Conservation (phyloP, 2,329 filamentous ascomycete species). For the Colletotrichum gigasporum region DNA sequence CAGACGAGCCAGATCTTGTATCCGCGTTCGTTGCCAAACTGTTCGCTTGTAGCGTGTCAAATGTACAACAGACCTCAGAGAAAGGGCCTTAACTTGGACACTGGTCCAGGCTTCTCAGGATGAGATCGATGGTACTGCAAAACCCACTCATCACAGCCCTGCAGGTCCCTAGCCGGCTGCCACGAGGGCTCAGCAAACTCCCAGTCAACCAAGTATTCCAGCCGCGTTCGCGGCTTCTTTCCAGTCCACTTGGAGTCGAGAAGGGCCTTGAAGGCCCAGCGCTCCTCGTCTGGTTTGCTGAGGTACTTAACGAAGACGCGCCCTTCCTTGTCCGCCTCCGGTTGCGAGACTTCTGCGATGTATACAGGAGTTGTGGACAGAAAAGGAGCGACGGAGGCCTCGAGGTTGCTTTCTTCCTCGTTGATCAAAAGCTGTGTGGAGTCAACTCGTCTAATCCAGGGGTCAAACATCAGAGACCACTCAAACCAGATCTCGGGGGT, state of each 20-base stretch:
- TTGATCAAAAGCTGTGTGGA: background rate
- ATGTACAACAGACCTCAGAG: too few species aligned
- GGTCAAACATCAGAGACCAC: conserved; percentile 25
- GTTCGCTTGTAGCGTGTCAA: too few species aligned
- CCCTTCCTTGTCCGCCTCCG: conserved; percentile 17
- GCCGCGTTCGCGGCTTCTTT: conserved; percentile 7
- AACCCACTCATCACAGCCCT: conserved; percentile 23
- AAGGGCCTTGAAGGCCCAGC: conserved; percentile 20
- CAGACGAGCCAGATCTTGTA: too few species aligned
- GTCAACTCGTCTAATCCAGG: conserved; percentile 20
- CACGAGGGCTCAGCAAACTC: conserved; percentile 24
- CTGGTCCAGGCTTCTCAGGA: conserved; percentile 6
- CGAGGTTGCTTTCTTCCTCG: too few species aligned
- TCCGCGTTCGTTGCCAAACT: too few species aligned
- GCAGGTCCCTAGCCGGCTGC: conserved; percentile 23
- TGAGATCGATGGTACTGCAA: conserved; percentile 10
- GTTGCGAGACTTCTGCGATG: conserved; percentile 8
- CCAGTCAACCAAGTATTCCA: conserved; percentile 25
- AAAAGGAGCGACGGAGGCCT: background rate
- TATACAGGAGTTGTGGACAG: background rate
- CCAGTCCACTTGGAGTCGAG: conserved; percentile 20
- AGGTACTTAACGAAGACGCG: conserved; percentile 15
- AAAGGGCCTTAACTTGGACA: conserved; percentile 3
- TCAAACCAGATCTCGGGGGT: conserved; percentile 22
- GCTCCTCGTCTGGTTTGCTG: conserved; percentile 20